phyloP scores from a whole-genome alignment of 2,329 filamentous ascomycete species.

The Lachnum nothofagi region DNA sequence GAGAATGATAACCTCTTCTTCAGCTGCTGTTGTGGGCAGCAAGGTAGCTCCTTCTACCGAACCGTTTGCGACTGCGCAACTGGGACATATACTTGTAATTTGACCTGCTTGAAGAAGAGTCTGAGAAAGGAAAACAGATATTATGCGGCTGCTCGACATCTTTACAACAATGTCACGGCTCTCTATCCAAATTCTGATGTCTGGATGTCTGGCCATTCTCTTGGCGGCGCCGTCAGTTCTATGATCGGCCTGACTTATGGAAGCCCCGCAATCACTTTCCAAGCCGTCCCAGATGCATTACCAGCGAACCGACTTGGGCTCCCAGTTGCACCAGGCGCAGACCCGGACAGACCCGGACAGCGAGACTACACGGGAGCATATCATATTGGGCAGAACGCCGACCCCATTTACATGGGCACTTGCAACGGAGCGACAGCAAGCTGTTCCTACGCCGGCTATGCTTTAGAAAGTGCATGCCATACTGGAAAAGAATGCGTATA shows the following conservation, averaged over 20 bases:
- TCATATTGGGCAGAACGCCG: constrained; percentile 93
- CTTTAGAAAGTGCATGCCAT: constrained; percentile 89
- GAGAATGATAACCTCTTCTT: constrained; percentile 97
- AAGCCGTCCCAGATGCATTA: constrained; percentile 86
- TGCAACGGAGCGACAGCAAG: constrained; percentile 86
- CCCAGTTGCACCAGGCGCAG: constrained; percentile 73
- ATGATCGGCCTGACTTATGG: constrained; percentile 88
- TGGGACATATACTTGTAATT: constrained; percentile 82
- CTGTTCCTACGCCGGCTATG: constrained; percentile 89
- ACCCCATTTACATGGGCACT: constrained; percentile 88
- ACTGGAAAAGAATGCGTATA: constrained; percentile 84
- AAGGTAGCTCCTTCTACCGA: constrained; percentile 82
- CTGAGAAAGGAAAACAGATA: constrained; percentile 81
- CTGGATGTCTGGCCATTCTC: constrained; percentile 88
- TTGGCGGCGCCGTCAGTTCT: constrained; percentile 85
- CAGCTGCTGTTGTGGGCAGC: constrained; percentile 94
- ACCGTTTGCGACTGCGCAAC: constrained; percentile 92
- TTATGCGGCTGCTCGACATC: constrained; percentile 80
- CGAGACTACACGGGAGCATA: constrained; percentile 70
- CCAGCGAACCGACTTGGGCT: constrained; percentile 79
- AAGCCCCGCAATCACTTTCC: constrained; percentile 83
- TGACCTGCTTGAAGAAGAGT: constrained; percentile 75
- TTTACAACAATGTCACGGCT: constrained; percentile 88
- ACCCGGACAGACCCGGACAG: constrained; percentile 65
- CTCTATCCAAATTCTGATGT: constrained; percentile 79